Evolutionary conservation across 2,329 filamentous ascomycete genomes (phyloP).

Genomic region (Didymosphaeria variabile): DNA sequence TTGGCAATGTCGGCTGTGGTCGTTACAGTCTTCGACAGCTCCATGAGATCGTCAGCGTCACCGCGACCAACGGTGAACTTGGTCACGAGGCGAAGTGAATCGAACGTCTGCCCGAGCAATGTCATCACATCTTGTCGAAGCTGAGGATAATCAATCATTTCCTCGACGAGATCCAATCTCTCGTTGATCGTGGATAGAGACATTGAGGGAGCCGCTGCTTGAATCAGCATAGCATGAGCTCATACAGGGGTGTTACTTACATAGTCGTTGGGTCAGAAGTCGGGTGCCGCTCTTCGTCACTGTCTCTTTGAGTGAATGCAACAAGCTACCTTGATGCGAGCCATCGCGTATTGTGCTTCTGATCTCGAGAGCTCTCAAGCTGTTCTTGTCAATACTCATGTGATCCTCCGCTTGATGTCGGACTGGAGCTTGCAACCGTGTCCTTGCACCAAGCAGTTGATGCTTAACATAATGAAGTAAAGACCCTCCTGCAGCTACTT

Average conservation of each 20-base stretch:
- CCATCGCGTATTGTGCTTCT: slow-evolving; percentile 85
- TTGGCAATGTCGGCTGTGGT: slow-evolving; percentile 73
- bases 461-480: slow-evolving; percentile 86
- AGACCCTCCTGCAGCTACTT: slow-evolving; percentile 79
- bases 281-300: slow-evolving; percentile 91
- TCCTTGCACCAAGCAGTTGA: slow-evolving; percentile 77
- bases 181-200: slow-evolving; percentile 79
- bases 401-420: slow-evolving; percentile 77
- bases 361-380: slow-evolving; percentile 87
- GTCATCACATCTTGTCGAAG: slow-evolving; percentile 75
- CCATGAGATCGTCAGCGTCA: slow-evolving; percentile 89
- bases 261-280: slow-evolving; percentile 84
- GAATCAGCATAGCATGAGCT: slow-evolving; percentile 20
- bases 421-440: slow-evolving; percentile 84
- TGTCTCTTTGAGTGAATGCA: slow-evolving; percentile 89
- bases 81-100: slow-evolving; percentile 89
- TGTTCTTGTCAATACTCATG: slow-evolving; percentile 93
- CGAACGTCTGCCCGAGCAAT: slow-evolving; percentile 78
- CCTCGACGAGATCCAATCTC: slow-evolving; percentile 81
- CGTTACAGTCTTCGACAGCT: slow-evolving; percentile 80
- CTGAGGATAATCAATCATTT: slow-evolving; percentile 72
- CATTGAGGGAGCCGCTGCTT: slow-evolving; percentile 80
- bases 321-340: slow-evolving; percentile 79
- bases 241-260: slow-evolving; percentile 51
- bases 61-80: slow-evolving; percentile 93